phyloP scores from a whole-genome alignment of 306 rosid species.

The Corylus heterophylla region DNA sequence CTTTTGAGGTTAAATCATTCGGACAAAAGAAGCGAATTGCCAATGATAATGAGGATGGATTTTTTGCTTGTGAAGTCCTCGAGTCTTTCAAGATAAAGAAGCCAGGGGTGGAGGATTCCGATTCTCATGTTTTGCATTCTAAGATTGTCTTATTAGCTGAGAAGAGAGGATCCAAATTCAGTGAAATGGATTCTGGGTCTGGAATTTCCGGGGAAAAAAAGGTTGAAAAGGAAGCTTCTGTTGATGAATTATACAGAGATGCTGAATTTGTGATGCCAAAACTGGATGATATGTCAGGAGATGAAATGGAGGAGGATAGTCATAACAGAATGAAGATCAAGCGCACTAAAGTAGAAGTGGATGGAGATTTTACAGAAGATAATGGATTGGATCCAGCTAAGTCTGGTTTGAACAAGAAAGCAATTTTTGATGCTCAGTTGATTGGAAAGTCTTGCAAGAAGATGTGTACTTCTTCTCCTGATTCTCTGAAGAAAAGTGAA shows the following conservation, averaged over 20 bases:
- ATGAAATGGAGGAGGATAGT: constrained; percentile 1
- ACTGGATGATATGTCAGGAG: constrained; percentile 5
- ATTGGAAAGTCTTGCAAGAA: not conserved
- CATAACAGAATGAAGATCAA: not conserved
- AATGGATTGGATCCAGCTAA: constrained; percentile 7
- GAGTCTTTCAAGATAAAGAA: constrained; percentile 19
- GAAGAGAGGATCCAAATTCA: no score
- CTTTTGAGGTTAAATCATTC: constrained; percentile 12
- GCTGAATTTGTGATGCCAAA: constrained; percentile 22
- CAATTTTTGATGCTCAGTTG: not conserved
- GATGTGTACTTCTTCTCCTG: not conserved
- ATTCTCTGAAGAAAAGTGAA: constrained; percentile 22
- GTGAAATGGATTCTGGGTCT: constrained; percentile 27
- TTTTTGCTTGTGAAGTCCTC: constrained; percentile 9
- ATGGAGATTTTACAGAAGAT: not conserved
- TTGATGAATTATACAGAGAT: not conserved
- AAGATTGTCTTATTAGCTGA: not conserved
- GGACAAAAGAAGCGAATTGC: constrained; percentile 16
- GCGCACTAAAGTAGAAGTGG: constrained; percentile 9
- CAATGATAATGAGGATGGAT: constrained; percentile 14
- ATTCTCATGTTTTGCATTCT: constrained; percentile 3
- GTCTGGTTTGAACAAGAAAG: constrained; percentile 17
- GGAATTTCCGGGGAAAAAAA: not conserved
- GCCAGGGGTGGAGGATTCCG: constrained; percentile 18
- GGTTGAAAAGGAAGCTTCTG: not conserved